Conservation (phyloP, 306 rosid genomes). For the Castanea mollissima region DNA sequence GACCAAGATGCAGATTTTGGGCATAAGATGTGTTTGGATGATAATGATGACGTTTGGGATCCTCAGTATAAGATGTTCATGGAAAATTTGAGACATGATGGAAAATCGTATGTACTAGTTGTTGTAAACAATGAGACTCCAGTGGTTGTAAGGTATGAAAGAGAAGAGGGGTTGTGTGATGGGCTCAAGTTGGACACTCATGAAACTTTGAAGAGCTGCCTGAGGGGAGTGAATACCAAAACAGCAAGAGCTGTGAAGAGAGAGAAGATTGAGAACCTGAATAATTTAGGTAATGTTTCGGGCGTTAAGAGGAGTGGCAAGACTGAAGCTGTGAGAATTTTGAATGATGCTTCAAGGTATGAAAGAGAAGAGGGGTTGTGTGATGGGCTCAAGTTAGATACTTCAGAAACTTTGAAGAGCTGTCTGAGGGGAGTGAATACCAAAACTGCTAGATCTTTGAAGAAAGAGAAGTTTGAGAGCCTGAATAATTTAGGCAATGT, state of each 20-base stretch:
- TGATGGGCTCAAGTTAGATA: conserved; percentile 1
- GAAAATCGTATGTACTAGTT: conserved; percentile 27
- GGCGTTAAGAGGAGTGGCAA: not conserved
- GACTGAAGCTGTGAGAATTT: not conserved
- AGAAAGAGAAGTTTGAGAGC: not conserved
- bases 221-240: conserved; percentile 6
- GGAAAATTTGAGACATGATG: conserved; percentile 31
- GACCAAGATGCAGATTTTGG: not conserved
- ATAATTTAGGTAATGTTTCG: not conserved
- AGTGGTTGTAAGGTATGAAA: conserved; percentile 28
- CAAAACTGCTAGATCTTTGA: not conserved
- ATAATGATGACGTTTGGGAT: conserved; percentile 18
- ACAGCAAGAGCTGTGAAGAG: conserved; percentile 2
- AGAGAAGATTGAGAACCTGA: not conserved
- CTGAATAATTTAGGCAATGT: not conserved
- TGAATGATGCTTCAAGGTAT: conserved; percentile 20
- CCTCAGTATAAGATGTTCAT: conserved; percentile 30
- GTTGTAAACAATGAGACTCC: conserved; percentile 8
- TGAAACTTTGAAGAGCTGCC: not conserved
- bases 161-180: conserved; percentile 6
- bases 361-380: conserved; percentile 20
- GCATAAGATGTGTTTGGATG: not conserved
- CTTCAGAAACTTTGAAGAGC: not conserved
- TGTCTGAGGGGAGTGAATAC: conserved; percentile 13
- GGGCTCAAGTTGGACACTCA: conserved; percentile 2